Evolutionary conservation across 179 eudicot genomes (phyloP).

Genomic region (Silene vulgaris): DNA sequence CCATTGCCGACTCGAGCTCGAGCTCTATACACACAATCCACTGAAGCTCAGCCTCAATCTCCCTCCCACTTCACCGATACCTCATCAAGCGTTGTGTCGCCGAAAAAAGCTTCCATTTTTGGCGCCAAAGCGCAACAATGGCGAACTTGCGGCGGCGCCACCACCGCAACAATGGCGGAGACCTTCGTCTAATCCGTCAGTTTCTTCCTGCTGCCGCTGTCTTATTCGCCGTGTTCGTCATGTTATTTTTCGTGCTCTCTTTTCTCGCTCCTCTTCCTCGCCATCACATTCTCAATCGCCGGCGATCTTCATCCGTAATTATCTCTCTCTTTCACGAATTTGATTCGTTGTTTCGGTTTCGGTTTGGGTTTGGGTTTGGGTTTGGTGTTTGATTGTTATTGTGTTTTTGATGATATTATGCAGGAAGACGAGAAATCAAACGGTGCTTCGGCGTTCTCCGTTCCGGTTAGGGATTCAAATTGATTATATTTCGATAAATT

Average conservation of each 20-base stretch:
- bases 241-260: slow-evolving; percentile 43
- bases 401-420: slow-evolving; percentile 13
- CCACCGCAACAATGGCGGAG: slow-evolving; percentile 36
- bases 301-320: slow-evolving; percentile 21
- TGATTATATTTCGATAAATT: slow-evolving; percentile 23
- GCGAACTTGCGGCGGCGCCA: slow-evolving; percentile 73
- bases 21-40: not conserved
- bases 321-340: not conserved
- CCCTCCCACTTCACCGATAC: not conserved
- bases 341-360: not conserved
- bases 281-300: slow-evolving; percentile 29
- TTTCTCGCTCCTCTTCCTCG: slow-evolving; percentile 54
- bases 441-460: slow-evolving; percentile 34
- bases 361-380: not conserved
- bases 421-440: slow-evolving; percentile 25
- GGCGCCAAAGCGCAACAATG: slow-evolving; percentile 31
- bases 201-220: slow-evolving; percentile 37
- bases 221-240: slow-evolving; percentile 51
- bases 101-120: slow-evolving; percentile 6
- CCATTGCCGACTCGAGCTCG: slow-evolving; percentile 10
- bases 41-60: not conserved
- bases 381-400: not conserved
- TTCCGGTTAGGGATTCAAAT: slow-evolving; percentile 56
- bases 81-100: not conserved
- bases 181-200: slow-evolving; percentile 27